Evolutionary conservation across 768 basidiomycete genomes (phyloP), one percentile per base, ranked within the genome.

Genomic region (Mycena floridula): DNA sequence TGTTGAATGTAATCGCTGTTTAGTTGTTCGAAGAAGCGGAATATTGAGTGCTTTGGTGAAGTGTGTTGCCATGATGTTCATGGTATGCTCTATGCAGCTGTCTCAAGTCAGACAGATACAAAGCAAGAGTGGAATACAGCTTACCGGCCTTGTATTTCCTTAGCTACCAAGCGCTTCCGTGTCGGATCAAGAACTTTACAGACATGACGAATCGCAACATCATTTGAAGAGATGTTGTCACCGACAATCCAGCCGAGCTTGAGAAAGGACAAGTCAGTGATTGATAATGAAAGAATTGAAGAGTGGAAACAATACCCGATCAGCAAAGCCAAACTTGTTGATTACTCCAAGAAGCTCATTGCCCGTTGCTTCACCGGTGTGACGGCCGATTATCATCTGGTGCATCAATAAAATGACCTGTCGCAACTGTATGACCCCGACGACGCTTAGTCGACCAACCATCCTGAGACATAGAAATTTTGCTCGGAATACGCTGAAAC

Each of bases 41-140:
- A 30, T n/a, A n/a, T n/a, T n/a, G 22, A 54, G 43, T 7, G 48
- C 44, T n/a, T 40, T 37, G 18, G 50, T 44, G 23, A 52, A 54
- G 24, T 50, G 48, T 22, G 26, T 44, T 8, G 48, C 48, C 13
- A 44, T 48, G 12, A 47, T 30, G 37, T 54, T 50, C 18, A 54
- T 45, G 8, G 53, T 45, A 37, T 52, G 53, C 18, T 47, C 40
- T 18, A 54, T 52, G 23, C 53, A 54, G 28, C 28, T n/a, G n/a
- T 30, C 16, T 9, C 28, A 30, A 30, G 16, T 30, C 28, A 30
- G 28, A n/a, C n/a, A 30, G 16, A 9, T 30, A 16, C 28, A 30
- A 30, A 9, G 16, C 28, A 9, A 16, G 16, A 30, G 9, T 30
- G 9, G 28, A 30, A 16, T 30, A 30, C 9, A 9, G 28, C 28